phyloP scores from a whole-genome alignment of 2,329 filamentous ascomycete species.

The Colletotrichum musae region DNA sequence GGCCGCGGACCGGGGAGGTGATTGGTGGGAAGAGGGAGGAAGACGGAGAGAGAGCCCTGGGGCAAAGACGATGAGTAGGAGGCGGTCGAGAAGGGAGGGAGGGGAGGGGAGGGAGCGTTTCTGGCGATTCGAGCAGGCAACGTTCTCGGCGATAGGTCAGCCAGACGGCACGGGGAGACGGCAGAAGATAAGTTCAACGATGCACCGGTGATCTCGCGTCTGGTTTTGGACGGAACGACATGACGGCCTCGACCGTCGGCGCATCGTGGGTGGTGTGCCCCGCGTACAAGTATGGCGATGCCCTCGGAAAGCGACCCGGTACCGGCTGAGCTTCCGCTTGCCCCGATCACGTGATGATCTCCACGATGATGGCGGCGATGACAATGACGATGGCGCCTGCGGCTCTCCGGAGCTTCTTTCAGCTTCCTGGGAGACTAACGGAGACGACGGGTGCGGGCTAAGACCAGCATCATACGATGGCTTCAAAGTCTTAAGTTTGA shows the following conservation, averaged over 20 bases:
- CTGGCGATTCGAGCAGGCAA: conserved; percentile 17
- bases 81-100: neutral
- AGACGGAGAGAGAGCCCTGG: neutral
- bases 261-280: conserved; percentile 11
- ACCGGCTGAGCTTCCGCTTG: conserved; percentile 22
- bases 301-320: conserved; percentile 20
- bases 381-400: too few species aligned
- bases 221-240: conserved; percentile 10
- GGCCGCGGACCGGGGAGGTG: conserved; percentile 3
- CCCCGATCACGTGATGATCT: conserved; percentile 35
- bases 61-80: neutral
- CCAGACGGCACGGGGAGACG: conserved; percentile 27
- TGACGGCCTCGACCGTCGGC: conserved; percentile 14
- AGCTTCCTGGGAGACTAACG: neutral
- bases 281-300: conserved; percentile 17
- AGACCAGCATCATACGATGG: neutral
- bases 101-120: conserved; percentile 1
- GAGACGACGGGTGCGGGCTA: too few species aligned
- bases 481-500: neutral
- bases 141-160: conserved; percentile 9
- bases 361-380: neutral
- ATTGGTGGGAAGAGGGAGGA: conserved; percentile 9
- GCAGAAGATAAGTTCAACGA: conserved; percentile 20
- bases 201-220: conserved; percentile 19
- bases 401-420: too few species aligned